Evolutionary conservation across 1,139 yeast species (phyloP), one percentile per base, ranked within the genome.

Genomic region (Suhomyces bokatorum): DNA sequence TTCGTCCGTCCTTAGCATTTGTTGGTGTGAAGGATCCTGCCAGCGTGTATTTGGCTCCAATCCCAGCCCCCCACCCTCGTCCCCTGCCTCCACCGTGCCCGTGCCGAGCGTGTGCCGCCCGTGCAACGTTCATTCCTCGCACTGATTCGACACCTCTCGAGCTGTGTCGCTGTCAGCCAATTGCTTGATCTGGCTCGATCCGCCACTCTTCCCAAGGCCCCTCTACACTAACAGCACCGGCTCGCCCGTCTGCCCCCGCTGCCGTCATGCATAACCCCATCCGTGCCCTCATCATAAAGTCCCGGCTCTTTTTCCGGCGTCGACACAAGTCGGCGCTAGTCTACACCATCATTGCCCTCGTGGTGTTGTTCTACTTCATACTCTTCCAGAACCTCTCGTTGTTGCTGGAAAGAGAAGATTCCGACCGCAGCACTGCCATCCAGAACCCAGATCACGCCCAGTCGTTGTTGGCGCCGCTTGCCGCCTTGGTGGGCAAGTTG

Each of bases 301-400:
- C 45, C 14, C 42, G 46, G 15, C 32, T 45, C 17, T 44, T 28
- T 33, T 38, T 46, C 27, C 40, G 49, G 11, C 46, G 49, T n/a
- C 40, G 49, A 22, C 46, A 46, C 37, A 43, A 46, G 28, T 40
- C 45, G 24, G 37, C 49, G 30, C 35, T 46, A 6, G 22, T 46
- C 12, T 46, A 41, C 32, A 27, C 45, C n/a, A 24, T 32, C 24
- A 35, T 46, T 14, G 35, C 30, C 12, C 29, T 40, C 34, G 32
- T 46, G 33, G 34, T 46, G 24, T 30, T 46, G 24, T 38, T 40
- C 17, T 46, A 43, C 37, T 38, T 46, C 33, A 40, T 46, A 34
- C 16, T 46, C 2, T 32, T 46, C 32, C 44, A 44, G n/a, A 40
- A 46, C 41, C 31, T 40, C 32, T 34, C 15, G 7, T 35, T 45